Evolutionary conservation across 1,284 basidiomycete genomes (phyloP).

Genomic region (Volvariella volvacea): DNA sequence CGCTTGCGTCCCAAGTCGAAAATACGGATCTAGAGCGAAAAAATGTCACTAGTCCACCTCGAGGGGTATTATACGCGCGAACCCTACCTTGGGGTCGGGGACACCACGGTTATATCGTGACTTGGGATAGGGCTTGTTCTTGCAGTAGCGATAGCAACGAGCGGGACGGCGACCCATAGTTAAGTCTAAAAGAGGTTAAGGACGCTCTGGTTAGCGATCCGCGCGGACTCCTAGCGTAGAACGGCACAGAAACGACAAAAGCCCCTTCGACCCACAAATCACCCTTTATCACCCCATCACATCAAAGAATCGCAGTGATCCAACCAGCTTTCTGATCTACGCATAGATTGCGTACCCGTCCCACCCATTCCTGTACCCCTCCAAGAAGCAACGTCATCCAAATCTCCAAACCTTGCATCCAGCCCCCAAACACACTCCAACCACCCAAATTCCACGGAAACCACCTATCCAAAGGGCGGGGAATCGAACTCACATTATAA

Average conservation of each 20-base stretch:
- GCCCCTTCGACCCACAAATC: too few relatives aligned
- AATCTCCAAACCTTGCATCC: conserved; percentile 10
- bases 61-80: conserved; percentile 48
- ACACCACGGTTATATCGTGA: conserved; percentile 98
- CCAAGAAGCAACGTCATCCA: conserved; percentile 14
- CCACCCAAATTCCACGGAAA: conserved; percentile 2
- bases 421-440: conserved; percentile 3
- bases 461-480: too few relatives aligned
- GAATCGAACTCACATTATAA: too few relatives aligned
- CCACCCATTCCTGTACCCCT: conserved; percentile 9
- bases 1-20: conserved; percentile 95
- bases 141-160: conserved; percentile 96
- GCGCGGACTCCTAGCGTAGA: too few relatives aligned
- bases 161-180: conserved; percentile 94
- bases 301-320: too few relatives aligned
- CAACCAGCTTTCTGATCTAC: neutral
- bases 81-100: conserved; percentile 78
- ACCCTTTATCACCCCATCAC: too few relatives aligned
- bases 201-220: too few relatives aligned
- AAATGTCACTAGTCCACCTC: conserved; percentile 9
- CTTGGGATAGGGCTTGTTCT: conserved; percentile 97
- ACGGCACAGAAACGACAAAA: too few relatives aligned
- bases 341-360: too few relatives aligned
- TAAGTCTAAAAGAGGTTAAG: conserved; percentile 9
- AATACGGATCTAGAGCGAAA: conserved; percentile 67